Evolutionary conservation across 139 green algal species (phyloP).

Genomic region (Picochlorum sp.): DNA sequence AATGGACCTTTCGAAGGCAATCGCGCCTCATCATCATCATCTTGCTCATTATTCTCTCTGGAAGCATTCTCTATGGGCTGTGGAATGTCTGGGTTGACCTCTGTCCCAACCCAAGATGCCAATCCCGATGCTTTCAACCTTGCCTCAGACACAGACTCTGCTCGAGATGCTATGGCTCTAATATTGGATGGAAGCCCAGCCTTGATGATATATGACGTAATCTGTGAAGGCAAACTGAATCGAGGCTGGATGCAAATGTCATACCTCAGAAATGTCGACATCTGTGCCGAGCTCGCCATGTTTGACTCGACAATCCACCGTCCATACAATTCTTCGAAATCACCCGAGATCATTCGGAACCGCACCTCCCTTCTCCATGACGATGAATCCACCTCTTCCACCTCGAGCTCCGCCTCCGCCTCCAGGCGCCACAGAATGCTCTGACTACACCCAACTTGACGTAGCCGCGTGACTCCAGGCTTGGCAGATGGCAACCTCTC

Average conservation of each 20-base stretch:
- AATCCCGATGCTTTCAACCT: conserved; percentile 9
- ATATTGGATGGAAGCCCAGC: conserved; percentile 48
- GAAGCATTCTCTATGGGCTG: too few relatives aligned
- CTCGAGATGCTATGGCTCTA: conserved; percentile 24
- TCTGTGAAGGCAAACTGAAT: conserved; percentile 24
- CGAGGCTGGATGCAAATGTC: conserved; percentile 35
- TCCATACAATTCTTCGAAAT: conserved; percentile 44
- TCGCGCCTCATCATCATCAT: conserved; percentile 1
- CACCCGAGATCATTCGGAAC: conserved; percentile 36
- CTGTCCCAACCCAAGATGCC: conserved; percentile 21
- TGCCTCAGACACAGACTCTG: conserved; percentile 25
- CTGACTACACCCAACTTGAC: conserved; percentile 39
- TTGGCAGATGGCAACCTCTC: conserved; percentile 21
- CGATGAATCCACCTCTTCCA: conserved; percentile 22
- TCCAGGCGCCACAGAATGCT: conserved; percentile 41
- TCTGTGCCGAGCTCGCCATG: conserved; percentile 9
- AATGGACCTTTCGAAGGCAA: conserved; percentile 26
- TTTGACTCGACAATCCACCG: conserved; percentile 42
- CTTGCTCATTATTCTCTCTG: too few relatives aligned
- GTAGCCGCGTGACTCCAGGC: conserved; percentile 14
- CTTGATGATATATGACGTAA: conserved; percentile 38
- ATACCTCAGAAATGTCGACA: conserved; percentile 37
- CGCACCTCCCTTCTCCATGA: conserved; percentile 25
- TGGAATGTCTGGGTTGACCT: conserved; percentile 23
- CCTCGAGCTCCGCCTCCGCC: conserved; percentile 38